Evolutionary conservation across 192 early-diverging fungal species (phyloP).

Genomic region (Mortierella claussenii): DNA sequence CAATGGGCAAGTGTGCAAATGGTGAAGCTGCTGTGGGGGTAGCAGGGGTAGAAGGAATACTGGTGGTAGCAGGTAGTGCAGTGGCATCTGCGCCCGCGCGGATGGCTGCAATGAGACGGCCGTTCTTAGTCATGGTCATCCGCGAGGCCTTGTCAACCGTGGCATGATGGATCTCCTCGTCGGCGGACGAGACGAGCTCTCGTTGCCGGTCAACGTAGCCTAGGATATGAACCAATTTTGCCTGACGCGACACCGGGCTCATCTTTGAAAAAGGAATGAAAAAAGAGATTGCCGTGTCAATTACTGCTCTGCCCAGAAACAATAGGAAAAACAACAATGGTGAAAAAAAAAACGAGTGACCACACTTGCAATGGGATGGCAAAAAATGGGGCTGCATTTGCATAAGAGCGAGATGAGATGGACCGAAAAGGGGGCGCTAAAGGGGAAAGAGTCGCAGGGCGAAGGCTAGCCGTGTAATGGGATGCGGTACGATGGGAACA

Average conservation of each 20-base stretch:
- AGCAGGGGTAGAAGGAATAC: not conserved
- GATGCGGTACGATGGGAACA: no score
- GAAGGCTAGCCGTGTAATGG: no score
- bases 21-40: not conserved
- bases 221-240: conserved; percentile 40
- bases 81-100: not conserved
- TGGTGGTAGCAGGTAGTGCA: not conserved
- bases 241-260: conserved; percentile 45
- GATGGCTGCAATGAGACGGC: not conserved
- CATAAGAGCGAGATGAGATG: no score
- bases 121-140: not conserved
- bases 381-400: no score
- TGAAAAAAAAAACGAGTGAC: no score
- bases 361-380: no score
- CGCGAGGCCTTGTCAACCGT: not conserved
- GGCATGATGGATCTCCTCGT: not conserved
- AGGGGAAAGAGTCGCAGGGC: no score
- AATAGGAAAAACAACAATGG: no score
- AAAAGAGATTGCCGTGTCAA: no score
- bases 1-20: not conserved
- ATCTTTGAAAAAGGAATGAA: conserved; percentile 1
- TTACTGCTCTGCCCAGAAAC: no score
- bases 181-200: conserved; percentile 31
- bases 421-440: no score
- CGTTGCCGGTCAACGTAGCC: conserved; percentile 40